Percentiles rank a stretch among this genome's conserved stretches.
Conservation (phyloP, 31 red algal genomes). For the Asparagopsis taxiformis region DNA sequence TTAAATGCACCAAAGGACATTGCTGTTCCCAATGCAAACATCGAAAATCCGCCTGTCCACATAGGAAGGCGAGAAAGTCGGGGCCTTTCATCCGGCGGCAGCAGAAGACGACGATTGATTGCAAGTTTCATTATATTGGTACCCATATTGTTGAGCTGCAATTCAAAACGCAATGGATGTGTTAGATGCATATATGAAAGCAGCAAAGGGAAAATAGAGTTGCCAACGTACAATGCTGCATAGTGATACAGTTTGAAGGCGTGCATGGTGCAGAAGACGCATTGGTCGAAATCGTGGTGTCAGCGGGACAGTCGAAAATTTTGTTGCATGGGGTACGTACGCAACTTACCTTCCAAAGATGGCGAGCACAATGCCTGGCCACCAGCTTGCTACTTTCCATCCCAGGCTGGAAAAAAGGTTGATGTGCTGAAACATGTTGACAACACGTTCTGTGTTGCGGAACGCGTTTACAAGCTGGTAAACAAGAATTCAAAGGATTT, state of each 20-base stretch:
- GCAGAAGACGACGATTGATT: slow-evolving; percentile 74
- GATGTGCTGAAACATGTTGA: slow-evolving; percentile 52
- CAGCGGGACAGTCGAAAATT: not conserved
- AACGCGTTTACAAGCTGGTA: too few species aligned
- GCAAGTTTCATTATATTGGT: slow-evolving; percentile 88
- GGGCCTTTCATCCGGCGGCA: slow-evolving; percentile 49
- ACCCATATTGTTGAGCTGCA: slow-evolving; percentile 71
- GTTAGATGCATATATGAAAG: not conserved
- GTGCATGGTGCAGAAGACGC: too few species aligned
- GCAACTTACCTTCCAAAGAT: slow-evolving; percentile 54
- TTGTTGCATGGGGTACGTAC: too few species aligned
- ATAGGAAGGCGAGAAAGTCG: slow-evolving; percentile 66
- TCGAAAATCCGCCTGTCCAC: slow-evolving; percentile 70
- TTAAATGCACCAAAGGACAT: slow-evolving; percentile 80
- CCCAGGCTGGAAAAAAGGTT: slow-evolving; percentile 67
- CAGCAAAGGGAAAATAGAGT: not conserved
- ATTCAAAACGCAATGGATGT: not conserved
- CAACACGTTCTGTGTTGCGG: too few species aligned
- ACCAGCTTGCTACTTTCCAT: slow-evolving; percentile 66
- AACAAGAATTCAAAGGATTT: too few species aligned
- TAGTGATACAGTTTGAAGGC: too few species aligned
- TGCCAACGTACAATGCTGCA: too few species aligned
- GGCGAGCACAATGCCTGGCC: slow-evolving; percentile 76
- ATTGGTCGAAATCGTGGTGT: too few species aligned
- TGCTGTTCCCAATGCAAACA: slow-evolving; percentile 81